Base-by-base conservation (phyloP, 129 eudicot species). In the Daucus carota region DNA sequence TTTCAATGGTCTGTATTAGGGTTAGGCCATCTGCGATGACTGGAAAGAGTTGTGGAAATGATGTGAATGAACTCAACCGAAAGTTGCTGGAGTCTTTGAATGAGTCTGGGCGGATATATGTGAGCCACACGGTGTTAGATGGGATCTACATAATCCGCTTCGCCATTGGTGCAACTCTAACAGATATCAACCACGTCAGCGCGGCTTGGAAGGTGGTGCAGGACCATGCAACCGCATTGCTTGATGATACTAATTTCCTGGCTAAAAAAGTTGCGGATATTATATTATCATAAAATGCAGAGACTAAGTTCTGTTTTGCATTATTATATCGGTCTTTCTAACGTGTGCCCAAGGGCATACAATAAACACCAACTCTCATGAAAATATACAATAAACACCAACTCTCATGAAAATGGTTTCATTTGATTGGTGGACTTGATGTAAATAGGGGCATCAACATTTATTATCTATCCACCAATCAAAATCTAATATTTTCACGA, bases 141-240 rank as follows among this genome's bases (percentile, higher is more conserved):
- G 47, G 32, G 18, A 40, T 38, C 22, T 70, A 70, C 29, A 46
- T 70, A 2, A 70, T 70, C 15, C 32, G 73, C 7, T 70, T 32
- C 33, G 71, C 85, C 24, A 77, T 86, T 0, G 85, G 85, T 8
- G 85, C 80, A 22, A 83, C 87, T 16, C 80, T 86, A 4, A 77
- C 87, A 0, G 83, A 86, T 43, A 68, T 74, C 9, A 72, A 40
- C 12, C 85, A 83, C 69, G 81, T 86, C 11, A 22, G 44, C 40
- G 68, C 4, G 70, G 81, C 83, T 32, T 84, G 88, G 88, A 79
- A 84, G 78, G 50, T 81, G 84, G 65, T 84, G 1, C 59, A 82
- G 63, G 86, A 81, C 34, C 80, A 81, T 41, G 81, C 90, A 57
- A 15, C 6, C 32, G 65, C 65, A 11, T 57, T 57, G 65, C 65